Percentiles rank a stretch among this genome's conserved stretches.
These are phyloP conservation scores for Fusarium verticillioides DNA, from an alignment of 2,329 filamentous ascomycete genomes.

Conservation along the genomic window DNA sequence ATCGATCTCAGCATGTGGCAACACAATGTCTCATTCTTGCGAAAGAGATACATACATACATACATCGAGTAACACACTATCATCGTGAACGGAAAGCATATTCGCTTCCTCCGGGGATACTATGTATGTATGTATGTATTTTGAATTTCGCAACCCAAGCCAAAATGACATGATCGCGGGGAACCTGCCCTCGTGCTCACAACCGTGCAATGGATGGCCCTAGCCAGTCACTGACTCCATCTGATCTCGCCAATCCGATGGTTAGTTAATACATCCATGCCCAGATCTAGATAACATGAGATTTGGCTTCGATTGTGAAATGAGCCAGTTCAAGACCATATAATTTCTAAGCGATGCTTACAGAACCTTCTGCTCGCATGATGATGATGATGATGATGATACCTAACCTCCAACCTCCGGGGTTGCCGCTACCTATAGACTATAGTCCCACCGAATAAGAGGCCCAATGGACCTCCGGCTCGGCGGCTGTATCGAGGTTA, in stretches of 20 bases:
- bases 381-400: background rate
- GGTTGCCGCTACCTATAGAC: conserved; percentile 10
- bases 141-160: conserved; percentile 35
- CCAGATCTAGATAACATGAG: conserved; percentile 12
- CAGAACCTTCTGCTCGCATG: background rate
- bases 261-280: background rate
- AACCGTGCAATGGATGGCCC: conserved; percentile 9
- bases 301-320: conserved; percentile 27
- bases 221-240: background rate
- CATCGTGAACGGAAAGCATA: background rate
- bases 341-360: conserved; percentile 25
- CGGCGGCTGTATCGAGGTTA: conserved; percentile 39
- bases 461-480: conserved; percentile 37
- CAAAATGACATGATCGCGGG: conserved; percentile 43
- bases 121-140: background rate
- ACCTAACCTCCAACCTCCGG: conserved; percentile 12
- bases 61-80: background rate
- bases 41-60: conserved; percentile 12
- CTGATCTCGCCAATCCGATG: conserved; percentile 7
- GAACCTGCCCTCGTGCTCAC: conserved; percentile 37
- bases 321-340: conserved; percentile 1
- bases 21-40: conserved; percentile 30
- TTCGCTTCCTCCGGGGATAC: background rate
- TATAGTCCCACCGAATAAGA: conserved; percentile 13
- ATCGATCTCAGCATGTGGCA: conserved; percentile 18